Evolutionary conservation across 2,329 filamentous ascomycete genomes (phyloP), one percentile per base, ranked within the genome.

Genomic region (Neopestalotiopsis rosae): DNA sequence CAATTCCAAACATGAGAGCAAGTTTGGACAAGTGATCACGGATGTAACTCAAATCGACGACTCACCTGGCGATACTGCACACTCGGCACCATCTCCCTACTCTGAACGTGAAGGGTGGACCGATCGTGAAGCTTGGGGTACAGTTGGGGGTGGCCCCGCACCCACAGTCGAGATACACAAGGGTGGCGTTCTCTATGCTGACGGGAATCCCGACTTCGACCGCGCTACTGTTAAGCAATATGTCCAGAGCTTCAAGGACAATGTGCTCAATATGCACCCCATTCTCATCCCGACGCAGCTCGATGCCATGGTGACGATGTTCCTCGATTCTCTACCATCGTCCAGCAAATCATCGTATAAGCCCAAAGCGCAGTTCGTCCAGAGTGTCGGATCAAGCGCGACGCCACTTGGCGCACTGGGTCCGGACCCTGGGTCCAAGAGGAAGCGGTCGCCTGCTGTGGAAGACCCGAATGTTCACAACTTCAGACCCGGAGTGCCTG

Each of bases 181-280:
- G 73, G 81, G 77, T 59, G 78, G 85, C 80, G 61, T 79, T 79
- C 62, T 79, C 76, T 68, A 75, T 77, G 67, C 75, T 5, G 82
- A 86, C 61, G 86, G 86, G 6, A 86, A 85, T 61, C 86, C 88
- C 1, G 87, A 90, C 72, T 87, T 90, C 70, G 83, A 82, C 5
- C 81, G 85, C 65, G 70, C 73, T 0, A 86, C 80, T 42, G 87
- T 91, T 0, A 84, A 82, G 80, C 74, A 74, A 52, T 88, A 90
- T 69, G 87, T 90, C 12, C 74, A 84, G 56, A 87, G 85, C 71
- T 91, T 89, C 77, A 86, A 89, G 76, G 81, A 86, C 0, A 83
- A 91, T 72, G 89, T 91, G 40, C 84, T 91, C 65, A 90, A 86
- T 71, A 89, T 91, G 86, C 89, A 91, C 71, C 89, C 89, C 5